Percentiles rank a stretch among this genome's conserved stretches.
Evolutionary conservation across 1,139 yeast species (phyloP).

Genomic region (Arxiozyma telluris): DNA sequence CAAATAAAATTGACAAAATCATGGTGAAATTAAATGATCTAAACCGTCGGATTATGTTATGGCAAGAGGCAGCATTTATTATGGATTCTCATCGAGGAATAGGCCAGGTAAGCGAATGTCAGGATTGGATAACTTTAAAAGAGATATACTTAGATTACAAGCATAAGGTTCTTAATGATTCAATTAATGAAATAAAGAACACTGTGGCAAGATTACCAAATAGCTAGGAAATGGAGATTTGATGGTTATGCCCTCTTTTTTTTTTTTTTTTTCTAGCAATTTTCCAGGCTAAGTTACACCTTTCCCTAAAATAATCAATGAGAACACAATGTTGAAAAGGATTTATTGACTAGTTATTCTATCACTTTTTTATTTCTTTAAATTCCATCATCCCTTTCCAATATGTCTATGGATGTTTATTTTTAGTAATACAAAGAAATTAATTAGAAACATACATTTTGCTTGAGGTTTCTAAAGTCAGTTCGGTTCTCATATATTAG

Average conservation of each 20-base stretch:
- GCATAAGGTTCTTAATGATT: slow-evolving; percentile 5
- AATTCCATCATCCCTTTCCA: no score
- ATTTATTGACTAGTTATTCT: no score
- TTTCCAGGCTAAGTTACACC: not conserved
- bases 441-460: not conserved
- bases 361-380: not conserved
- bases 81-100: slow-evolving; percentile 28
- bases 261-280: no score
- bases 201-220: slow-evolving; percentile 21
- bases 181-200: slow-evolving; percentile 24
- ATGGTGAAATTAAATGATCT: slow-evolving; percentile 19
- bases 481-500: not conserved
- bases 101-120: slow-evolving; percentile 19
- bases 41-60: slow-evolving; percentile 23
- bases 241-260: no score
- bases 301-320: no score
- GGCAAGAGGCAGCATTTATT: slow-evolving; percentile 30
- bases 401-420: no score
- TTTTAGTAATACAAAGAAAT: not conserved
- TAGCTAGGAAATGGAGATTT: not conserved
- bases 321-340: not conserved
- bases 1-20: slow-evolving; percentile 21
- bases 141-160: slow-evolving; percentile 17
- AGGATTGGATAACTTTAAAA: slow-evolving; percentile 25
- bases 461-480: not conserved